Evolutionary conservation across 1,284 basidiomycete species (phyloP).

Genomic region (Moniliophthora roreri): DNA sequence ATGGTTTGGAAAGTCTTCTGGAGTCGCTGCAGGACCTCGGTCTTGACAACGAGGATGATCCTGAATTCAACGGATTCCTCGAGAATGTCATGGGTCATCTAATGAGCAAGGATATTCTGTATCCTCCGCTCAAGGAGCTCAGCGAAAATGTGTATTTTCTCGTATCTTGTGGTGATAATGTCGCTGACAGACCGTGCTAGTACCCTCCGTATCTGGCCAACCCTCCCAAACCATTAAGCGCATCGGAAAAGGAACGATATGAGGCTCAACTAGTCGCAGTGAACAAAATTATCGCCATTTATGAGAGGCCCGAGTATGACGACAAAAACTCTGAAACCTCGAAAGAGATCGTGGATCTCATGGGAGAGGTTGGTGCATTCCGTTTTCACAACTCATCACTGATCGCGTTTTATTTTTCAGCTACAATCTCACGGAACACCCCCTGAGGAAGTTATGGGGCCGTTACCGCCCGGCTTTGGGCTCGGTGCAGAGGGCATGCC

Average conservation of each 20-base stretch:
- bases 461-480: conserved; percentile 78
- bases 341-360: conserved; percentile 63
- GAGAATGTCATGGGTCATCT: conserved; percentile 93
- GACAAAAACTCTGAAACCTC: conserved; percentile 60
- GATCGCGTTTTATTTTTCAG: conserved; percentile 36
- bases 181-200: conserved; percentile 37
- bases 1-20: conserved; percentile 51
- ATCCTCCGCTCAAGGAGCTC: conserved; percentile 91
- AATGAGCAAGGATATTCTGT: conserved; percentile 91
- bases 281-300: conserved; percentile 67
- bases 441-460: conserved; percentile 89
- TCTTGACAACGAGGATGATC: conserved; percentile 49
- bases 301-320: conserved; percentile 67
- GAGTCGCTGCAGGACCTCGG: conserved; percentile 43
- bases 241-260: conserved; percentile 71
- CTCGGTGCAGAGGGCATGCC: conserved; percentile 32
- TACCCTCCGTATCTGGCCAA: conserved; percentile 80
- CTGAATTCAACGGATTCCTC: conserved; percentile 73
- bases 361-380: conserved; percentile 66
- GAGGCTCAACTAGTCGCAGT: conserved; percentile 68
- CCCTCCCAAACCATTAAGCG: conserved; percentile 47
- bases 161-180: conserved; percentile 2
- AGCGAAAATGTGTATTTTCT: conserved; percentile 66
- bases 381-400: conserved; percentile 14
- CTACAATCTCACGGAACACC: conserved; percentile 88